Percentiles rank a stretch among this genome's conserved stretches.
These are phyloP conservation scores for Candida nanaspora DNA, from an alignment of 805 yeast species.

Conservation along the genomic window DNA sequence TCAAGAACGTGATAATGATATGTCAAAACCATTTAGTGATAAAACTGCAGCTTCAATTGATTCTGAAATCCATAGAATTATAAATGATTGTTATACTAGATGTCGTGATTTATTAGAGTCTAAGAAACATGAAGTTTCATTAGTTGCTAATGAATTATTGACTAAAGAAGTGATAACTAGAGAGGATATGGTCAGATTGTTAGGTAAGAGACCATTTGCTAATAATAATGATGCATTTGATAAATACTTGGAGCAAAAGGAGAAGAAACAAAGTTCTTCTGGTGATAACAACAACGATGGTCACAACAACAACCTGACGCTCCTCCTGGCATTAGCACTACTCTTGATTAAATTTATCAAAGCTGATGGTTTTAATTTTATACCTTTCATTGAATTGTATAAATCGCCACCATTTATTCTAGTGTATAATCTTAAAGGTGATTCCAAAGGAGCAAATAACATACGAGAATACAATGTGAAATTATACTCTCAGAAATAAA, in stretches of 20 bases:
- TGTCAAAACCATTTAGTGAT: conserved; percentile 64
- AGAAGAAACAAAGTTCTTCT: conserved; percentile 8
- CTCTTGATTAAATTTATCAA: conserved; percentile 14
- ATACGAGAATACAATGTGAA: conserved; percentile 42
- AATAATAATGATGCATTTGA: conserved; percentile 85
- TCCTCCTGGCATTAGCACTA: conserved; percentile 53
- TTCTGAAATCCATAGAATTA: conserved; percentile 58
- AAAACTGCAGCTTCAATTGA: conserved; percentile 64
- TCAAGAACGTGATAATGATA: conserved; percentile 40
- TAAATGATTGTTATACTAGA: conserved; percentile 54
- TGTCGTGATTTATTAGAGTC: conserved; percentile 44
- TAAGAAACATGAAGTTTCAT: conserved; percentile 52
- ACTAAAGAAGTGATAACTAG: conserved; percentile 74
- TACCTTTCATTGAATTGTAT: conserved; percentile 17
- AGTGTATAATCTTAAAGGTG: neutral
- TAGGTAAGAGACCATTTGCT: conserved; percentile 74
- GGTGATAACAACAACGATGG: neutral
- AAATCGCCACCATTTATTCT: conserved; percentile 60
- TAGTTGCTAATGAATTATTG: conserved; percentile 68
- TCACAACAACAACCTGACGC: neutral
- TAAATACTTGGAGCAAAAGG: conserved; percentile 54
- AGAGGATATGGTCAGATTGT: conserved; percentile 67
- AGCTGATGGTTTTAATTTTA: neutral
- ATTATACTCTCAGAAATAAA: conserved; percentile 25
- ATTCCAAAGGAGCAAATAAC: conserved; percentile 48